Conservation (phyloP, 352 stramenopile species). For the Phytophthora cajani region DNA sequence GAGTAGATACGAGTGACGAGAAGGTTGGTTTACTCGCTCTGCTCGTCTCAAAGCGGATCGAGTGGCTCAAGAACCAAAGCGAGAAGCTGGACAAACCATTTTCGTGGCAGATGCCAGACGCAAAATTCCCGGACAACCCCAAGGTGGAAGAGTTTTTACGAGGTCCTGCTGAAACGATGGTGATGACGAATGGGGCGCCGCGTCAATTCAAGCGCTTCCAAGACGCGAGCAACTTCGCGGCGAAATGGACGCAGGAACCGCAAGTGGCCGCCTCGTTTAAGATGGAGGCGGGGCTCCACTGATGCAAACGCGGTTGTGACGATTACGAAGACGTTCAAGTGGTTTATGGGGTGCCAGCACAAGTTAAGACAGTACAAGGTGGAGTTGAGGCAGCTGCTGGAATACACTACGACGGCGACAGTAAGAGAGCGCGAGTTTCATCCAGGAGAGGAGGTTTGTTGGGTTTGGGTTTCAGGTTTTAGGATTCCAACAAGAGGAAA, state of each 20-base stretch:
- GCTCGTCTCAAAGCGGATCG: neutral
- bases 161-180: neutral
- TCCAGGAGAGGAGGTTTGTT: too few species aligned
- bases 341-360: neutral
- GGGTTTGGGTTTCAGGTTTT: too few species aligned
- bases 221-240: neutral
- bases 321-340: neutral
- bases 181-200: neutral
- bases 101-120: slow-evolving; percentile 16
- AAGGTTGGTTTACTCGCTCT: neutral
- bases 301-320: neutral
- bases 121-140: slow-evolving; percentile 1
- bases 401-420: neutral
- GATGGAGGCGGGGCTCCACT: neutral
- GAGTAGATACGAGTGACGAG: neutral
- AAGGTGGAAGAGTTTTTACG: slow-evolving; percentile 9
- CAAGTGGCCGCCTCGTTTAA: neutral
- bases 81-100: slow-evolving; percentile 10
- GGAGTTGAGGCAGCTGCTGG: neutral
- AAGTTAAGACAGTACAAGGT: neutral
- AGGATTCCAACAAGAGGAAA: too few species aligned
- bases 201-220: neutral
- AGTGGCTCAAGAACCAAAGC: slow-evolving; percentile 14
- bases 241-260: neutral
- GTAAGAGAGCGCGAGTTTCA: neutral